Base-by-base conservation (phyloP, 805 yeast genomes). In the Candida endomychidarum region DNA sequence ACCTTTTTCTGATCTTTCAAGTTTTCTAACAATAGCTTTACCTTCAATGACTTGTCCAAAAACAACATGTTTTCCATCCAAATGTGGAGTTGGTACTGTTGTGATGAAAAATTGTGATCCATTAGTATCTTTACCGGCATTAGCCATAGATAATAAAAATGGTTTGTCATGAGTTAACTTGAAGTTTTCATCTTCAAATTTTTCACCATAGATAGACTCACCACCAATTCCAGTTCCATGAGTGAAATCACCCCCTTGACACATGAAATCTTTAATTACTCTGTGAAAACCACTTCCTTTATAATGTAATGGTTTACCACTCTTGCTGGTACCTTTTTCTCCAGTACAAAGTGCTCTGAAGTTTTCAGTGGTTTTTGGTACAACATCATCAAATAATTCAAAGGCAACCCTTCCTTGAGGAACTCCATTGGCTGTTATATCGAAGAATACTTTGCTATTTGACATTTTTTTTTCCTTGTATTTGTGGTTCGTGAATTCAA, bases 71-170 rank as follows among this genome's bases (percentile, higher is more conserved):
- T 91, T 91, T 18, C 91, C 95, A 58, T 93, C 91, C 50, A 93
- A 76, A 63, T 91, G 98, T 5, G 98, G 96, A 1, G 97, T 88
- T 29, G 88, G 81, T 2, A 80, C 93, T 2, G 96, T 87, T 19
- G 99, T 91, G 54, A 91, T 81, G 62, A 91, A 91, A 54, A 88
- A 93, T 65, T 91, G 98, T 2, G 96, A 88, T 1, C 98, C 98
- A 58, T 93, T 93, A 35, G 98, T 91, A 61, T 83, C 80, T 43
- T 96, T 89, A 12, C 98, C 98, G 4, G 97, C 86, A 58, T 91
- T 91, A 42, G 99, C 98, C 98, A 91, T 93, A 6, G 96, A 86
- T 52, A 91, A 75, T 51, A 93, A 72, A 62, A 84, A 90, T 40
- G 98, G 98, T 54, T 75, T 75, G 48, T 81, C 88, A 59, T 91